phyloP scores from a whole-genome alignment of 805 yeast species.

The Hyphopichia homilentoma region DNA sequence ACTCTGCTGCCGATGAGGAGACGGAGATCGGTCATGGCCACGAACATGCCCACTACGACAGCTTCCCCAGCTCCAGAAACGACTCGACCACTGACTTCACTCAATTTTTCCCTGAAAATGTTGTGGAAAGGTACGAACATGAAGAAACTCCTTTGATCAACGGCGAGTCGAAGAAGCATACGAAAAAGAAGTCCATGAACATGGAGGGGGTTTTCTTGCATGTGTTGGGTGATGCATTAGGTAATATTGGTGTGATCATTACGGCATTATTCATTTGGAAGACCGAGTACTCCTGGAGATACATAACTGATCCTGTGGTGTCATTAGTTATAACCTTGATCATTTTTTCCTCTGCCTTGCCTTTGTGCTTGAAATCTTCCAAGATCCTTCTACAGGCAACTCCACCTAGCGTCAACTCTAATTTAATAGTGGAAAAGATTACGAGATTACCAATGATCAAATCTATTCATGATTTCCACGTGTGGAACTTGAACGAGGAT shows the following conservation, averaged over 20 bases:
- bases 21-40: conserved; percentile 22
- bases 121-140: conserved; percentile 39
- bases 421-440: conserved; percentile 67
- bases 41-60: conserved; percentile 23
- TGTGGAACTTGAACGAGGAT: conserved; percentile 92
- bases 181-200: conserved; percentile 62
- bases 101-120: conserved; percentile 43
- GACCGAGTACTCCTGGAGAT: conserved; percentile 85
- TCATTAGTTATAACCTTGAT: conserved; percentile 83
- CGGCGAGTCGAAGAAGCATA: conserved; percentile 7
- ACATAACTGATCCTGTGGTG: conserved; percentile 79
- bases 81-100: conserved; percentile 25
- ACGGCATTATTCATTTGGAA: conserved; percentile 94
- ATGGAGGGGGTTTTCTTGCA: conserved; percentile 97
- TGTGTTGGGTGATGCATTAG: conserved; percentile 93
- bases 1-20: conserved; percentile 3
- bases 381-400: conserved; percentile 90
- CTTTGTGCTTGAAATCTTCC: conserved; percentile 81
- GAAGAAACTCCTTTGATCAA: conserved; percentile 35
- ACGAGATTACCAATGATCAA: conserved; percentile 65
- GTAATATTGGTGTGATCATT: conserved; percentile 87
- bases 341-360: conserved; percentile 88
- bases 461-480: conserved; percentile 91
- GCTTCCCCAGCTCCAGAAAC: conserved; percentile 13
- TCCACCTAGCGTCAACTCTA: conserved; percentile 78